phyloP scores from a whole-genome alignment of 2,329 filamentous ascomycete species.

The Trichoderma breve region DNA sequence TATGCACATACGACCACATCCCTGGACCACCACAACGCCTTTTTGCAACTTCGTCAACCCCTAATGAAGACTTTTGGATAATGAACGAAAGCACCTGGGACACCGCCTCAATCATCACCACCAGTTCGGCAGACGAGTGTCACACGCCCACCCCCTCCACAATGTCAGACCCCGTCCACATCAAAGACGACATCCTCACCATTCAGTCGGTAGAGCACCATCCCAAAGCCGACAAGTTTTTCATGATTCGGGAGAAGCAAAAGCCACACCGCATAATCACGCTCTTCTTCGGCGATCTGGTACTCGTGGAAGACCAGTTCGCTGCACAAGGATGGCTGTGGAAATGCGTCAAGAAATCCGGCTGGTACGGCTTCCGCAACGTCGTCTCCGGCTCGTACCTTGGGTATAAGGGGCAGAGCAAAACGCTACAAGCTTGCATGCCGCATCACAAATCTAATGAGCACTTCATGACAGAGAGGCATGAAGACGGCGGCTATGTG shows the following conservation, averaged over 20 bases:
- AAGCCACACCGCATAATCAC: background rate
- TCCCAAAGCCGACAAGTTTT: background rate
- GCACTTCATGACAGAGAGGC: background rate
- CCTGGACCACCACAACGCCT: background rate
- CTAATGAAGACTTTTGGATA: background rate
- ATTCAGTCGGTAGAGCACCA: background rate
- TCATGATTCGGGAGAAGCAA: background rate
- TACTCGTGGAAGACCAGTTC: background rate
- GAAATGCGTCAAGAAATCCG: background rate
- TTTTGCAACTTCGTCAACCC: background rate
- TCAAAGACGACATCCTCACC: background rate
- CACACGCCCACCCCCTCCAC: background rate
- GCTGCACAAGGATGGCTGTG: background rate
- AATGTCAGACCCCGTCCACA: background rate
- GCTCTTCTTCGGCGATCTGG: background rate
- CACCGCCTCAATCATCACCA: background rate
- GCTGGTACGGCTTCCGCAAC: constrained; percentile 18
- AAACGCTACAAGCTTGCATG: background rate
- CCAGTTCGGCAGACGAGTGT: background rate
- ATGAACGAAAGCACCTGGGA: background rate
- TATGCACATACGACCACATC: background rate
- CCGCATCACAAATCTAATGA: background rate
- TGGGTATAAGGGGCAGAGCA: background rate
- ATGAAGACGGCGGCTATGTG: constrained; percentile 6
- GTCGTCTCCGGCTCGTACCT: constrained; percentile 9